Percentiles rank a stretch among this genome's conserved stretches.
These are phyloP conservation scores for Globisporangium paroecandrum DNA, from an alignment of 352 stramenopile species.

Conservation along the genomic window DNA sequence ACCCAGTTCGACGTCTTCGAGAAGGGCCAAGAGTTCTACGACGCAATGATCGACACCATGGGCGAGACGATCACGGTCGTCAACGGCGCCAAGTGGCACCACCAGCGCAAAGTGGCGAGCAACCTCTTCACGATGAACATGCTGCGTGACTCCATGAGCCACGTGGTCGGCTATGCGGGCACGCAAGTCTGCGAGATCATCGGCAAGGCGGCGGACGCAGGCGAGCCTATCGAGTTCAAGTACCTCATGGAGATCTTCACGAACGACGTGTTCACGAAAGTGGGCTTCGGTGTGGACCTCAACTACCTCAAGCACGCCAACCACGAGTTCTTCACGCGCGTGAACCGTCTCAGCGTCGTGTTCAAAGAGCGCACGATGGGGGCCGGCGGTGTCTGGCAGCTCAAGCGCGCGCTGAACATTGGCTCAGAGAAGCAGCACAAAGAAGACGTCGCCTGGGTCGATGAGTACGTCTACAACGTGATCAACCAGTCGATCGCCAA, in stretches of 20 bases:
- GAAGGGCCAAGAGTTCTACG: conserved; percentile 36
- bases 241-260: conserved; percentile 50
- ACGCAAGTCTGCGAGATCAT: background rate
- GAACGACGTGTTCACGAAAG: conserved; percentile 62
- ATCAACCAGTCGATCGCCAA: conserved; percentile 13
- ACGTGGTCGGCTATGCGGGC: conserved; percentile 1
- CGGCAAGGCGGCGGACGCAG: background rate
- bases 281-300: conserved; percentile 37
- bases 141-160: conserved; percentile 28
- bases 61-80: background rate
- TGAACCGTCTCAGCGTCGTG: conserved; percentile 31
- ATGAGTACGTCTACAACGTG: conserved; percentile 3
- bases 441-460: conserved; percentile 19
- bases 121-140: conserved; percentile 30
- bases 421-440: conserved; percentile 26
- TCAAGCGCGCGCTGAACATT: conserved; percentile 31
- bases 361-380: conserved; percentile 31
- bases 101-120: conserved; percentile 36
- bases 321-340: conserved; percentile 44
- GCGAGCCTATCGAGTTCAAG: conserved; percentile 34
- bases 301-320: conserved; percentile 32
- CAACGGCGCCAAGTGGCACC: conserved; percentile 33
- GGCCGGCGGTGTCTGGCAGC: conserved; percentile 34
- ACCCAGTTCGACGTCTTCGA: conserved; percentile 64
- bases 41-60: conserved; percentile 32